Conservation (phyloP, 176 grass and related monocot species). For the Elaeis guineensis region DNA sequence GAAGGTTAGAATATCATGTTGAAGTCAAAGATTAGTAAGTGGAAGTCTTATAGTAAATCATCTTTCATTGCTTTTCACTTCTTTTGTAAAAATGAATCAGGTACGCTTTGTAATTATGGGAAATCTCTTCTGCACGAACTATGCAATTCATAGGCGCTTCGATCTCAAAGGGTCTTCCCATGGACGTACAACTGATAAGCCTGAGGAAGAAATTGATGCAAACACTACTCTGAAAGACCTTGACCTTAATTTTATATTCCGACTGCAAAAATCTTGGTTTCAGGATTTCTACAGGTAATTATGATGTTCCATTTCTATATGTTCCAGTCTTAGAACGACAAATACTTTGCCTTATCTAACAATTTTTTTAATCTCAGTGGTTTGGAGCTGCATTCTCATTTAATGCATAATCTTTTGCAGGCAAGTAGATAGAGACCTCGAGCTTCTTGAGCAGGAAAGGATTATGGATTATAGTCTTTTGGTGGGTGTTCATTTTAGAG, state of each 20-base stretch:
- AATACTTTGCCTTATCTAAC: background rate
- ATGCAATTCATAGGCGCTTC: conserved; percentile 57
- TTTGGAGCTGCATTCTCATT: background rate
- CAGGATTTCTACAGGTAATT: conserved; percentile 57
- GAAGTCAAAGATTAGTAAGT: no score
- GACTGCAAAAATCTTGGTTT: conserved; percentile 55
- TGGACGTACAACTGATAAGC: conserved; percentile 72
- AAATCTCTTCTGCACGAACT: conserved; percentile 59
- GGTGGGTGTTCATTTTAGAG: conserved; percentile 83
- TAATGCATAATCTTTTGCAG: conserved; percentile 15
- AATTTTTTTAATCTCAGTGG: background rate
- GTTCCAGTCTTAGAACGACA: no score
- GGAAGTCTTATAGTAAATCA: no score
- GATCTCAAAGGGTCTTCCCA: conserved; percentile 82
- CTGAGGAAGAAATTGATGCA: conserved; percentile 63
- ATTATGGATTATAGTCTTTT: conserved; percentile 96
- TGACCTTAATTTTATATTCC: conserved; percentile 84
- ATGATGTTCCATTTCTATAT: background rate
- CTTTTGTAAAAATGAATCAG: conserved; percentile 14
- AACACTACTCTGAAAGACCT: conserved; percentile 75
- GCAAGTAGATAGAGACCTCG: conserved; percentile 86
- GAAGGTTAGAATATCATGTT: conserved; percentile 42
- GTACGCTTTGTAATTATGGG: conserved; percentile 92
- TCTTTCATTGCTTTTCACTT: no score
- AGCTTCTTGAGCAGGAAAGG: conserved; percentile 83